These are phyloP conservation scores for Penicillium sp. DNA, from an alignment of 2,329 filamentous ascomycete genomes.

Conservation along the genomic window DNA sequence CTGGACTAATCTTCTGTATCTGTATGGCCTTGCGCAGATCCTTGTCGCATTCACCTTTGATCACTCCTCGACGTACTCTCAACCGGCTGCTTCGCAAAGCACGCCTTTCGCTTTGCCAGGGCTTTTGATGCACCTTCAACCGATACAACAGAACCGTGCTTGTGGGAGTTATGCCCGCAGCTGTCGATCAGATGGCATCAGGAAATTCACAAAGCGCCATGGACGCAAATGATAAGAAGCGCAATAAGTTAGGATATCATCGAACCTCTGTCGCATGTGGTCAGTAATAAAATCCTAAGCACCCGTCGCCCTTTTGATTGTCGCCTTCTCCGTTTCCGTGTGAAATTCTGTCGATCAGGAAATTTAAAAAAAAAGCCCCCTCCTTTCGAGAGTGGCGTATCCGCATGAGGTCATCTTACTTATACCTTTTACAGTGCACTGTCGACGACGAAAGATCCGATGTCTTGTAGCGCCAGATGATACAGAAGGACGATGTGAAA, in stretches of 20 bases:
- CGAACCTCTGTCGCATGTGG: slow-evolving; percentile 92
- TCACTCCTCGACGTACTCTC: slow-evolving; percentile 4
- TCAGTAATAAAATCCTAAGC: slow-evolving; percentile 54
- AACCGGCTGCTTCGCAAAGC: neutral
- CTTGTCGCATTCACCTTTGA: slow-evolving; percentile 7
- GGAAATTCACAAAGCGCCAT: slow-evolving; percentile 35
- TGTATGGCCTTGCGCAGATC: slow-evolving; percentile 17
- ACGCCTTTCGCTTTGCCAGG: neutral
- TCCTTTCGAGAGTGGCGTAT: neutral
- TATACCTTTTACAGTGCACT: slow-evolving; percentile 66
- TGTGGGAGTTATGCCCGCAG: slow-evolving; percentile 41
- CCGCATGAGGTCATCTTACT: slow-evolving; percentile 13
- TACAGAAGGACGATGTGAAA: slow-evolving; percentile 73
- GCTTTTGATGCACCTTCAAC: slow-evolving; percentile 29
- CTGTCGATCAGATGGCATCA: slow-evolving; percentile 35
- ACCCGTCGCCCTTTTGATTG: neutral
- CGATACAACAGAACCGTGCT: slow-evolving; percentile 18
- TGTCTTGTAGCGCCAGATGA: slow-evolving; percentile 77
- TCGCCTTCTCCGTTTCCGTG: neutral
- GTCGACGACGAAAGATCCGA: slow-evolving; percentile 87
- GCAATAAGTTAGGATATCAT: slow-evolving; percentile 94
- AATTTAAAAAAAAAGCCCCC: neutral
- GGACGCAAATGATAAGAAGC: slow-evolving; percentile 59
- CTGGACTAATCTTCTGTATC: slow-evolving; percentile 13
- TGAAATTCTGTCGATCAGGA: neutral